These are phyloP conservation scores for Aschersonia sp. DNA, from an alignment of 2,329 filamentous ascomycete genomes.

Conservation along the genomic window DNA sequence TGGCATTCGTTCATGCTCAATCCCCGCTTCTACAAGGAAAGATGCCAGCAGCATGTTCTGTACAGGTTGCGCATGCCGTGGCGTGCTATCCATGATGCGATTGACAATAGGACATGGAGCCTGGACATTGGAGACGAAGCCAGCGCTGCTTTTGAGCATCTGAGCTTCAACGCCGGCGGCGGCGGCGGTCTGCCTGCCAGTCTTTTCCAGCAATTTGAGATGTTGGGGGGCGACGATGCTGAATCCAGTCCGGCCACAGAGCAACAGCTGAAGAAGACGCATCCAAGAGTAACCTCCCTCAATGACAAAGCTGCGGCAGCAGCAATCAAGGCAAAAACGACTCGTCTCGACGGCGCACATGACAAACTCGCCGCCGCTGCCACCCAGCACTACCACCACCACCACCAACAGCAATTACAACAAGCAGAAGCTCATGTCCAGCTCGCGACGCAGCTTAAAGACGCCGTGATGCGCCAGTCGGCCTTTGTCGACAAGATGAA, in stretches of 20 bases:
- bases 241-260: too few relatives aligned
- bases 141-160: background rate
- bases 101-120: conserved; percentile 6
- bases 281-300: too few relatives aligned
- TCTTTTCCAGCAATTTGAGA: conserved; percentile 3
- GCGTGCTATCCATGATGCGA: conserved; percentile 6
- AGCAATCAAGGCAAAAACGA: too few relatives aligned
- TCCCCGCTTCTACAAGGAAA: conserved; percentile 9
- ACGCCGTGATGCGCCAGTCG: conserved; percentile 20
- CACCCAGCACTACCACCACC: conserved; percentile 2
- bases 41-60: conserved; percentile 5
- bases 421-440: conserved; percentile 21
- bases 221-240: background rate
- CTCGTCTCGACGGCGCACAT: too few relatives aligned
- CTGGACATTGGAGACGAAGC: conserved; percentile 2
- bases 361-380: conserved; percentile 24
- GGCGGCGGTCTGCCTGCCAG: background rate
- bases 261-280: too few relatives aligned
- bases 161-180: background rate
- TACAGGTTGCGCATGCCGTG: conserved; percentile 9
- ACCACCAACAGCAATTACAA: conserved; percentile 22
- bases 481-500: conserved; percentile 26
- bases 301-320: too few relatives aligned
- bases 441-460: conserved; percentile 8
- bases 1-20: conserved; percentile 22